Conservation (phyloP, 1,139 yeast genomes). For the Saccharomyces hybrid region DNA sequence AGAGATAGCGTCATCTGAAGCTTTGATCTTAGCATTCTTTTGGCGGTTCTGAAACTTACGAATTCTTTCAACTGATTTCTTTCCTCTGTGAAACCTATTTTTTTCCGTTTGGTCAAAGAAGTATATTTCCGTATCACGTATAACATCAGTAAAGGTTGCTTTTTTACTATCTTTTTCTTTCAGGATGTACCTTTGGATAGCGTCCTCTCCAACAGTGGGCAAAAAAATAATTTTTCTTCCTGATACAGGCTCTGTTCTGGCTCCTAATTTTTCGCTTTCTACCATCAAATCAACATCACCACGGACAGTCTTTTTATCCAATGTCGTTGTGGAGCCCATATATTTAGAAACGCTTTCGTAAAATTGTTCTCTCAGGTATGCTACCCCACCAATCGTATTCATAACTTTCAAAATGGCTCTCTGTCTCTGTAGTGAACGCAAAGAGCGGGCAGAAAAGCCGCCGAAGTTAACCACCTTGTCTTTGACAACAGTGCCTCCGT, state of each 20-base stretch:
- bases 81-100: slow-evolving; percentile 24
- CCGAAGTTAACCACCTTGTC: slow-evolving; percentile 17
- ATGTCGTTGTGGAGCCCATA: slow-evolving; percentile 23
- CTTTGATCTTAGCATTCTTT: neutral
- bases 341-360: slow-evolving; percentile 25
- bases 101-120: slow-evolving; percentile 30
- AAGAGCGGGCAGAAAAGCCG: slow-evolving; percentile 29
- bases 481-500: neutral
- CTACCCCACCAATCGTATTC: slow-evolving; percentile 24
- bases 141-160: slow-evolving; percentile 20
- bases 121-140: slow-evolving; percentile 28
- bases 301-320: slow-evolving; percentile 30
- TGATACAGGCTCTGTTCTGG: slow-evolving; percentile 15
- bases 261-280: slow-evolving; percentile 17
- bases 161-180: slow-evolving; percentile 25
- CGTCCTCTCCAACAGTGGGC: slow-evolving; percentile 19
- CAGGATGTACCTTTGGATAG: slow-evolving; percentile 15
- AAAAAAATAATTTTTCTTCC: slow-evolving; percentile 20
- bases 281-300: slow-evolving; percentile 27
- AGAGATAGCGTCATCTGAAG: neutral
- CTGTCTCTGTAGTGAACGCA: slow-evolving; percentile 29
- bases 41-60: slow-evolving; percentile 22
- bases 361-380: slow-evolving; percentile 25
- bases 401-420: slow-evolving; percentile 27
- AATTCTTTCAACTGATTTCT: slow-evolving; percentile 28